Conservation (phyloP, 1,284 basidiomycete species). For the Stereum hirsutum region DNA sequence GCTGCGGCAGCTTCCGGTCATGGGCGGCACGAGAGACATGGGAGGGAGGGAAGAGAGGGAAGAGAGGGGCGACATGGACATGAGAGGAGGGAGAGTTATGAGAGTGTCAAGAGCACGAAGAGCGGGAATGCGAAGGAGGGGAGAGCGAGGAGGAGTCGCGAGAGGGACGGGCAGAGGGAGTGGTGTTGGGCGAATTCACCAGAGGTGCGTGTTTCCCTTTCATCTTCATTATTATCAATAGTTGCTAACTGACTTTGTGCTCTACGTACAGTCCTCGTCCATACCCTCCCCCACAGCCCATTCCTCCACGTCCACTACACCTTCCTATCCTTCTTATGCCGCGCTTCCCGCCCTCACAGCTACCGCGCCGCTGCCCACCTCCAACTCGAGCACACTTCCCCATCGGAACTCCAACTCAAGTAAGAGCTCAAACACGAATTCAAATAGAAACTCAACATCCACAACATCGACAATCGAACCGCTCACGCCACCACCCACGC, state of each 20-base stretch:
- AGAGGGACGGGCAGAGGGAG: conserved; percentile 11
- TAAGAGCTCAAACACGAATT: too few relatives aligned
- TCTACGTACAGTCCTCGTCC: too few relatives aligned
- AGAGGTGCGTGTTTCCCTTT: conserved; percentile 7
- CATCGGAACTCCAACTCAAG: too few relatives aligned
- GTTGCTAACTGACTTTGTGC: too few relatives aligned
- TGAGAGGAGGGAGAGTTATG: too few relatives aligned
- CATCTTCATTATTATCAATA: too few relatives aligned
- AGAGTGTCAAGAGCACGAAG: too few relatives aligned
- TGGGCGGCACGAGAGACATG: conserved; percentile 16
- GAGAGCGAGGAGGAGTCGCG: conserved; percentile 9
- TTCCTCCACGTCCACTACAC: not conserved
- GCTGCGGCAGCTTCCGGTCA: conserved; percentile 15
- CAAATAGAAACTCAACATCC: too few relatives aligned
- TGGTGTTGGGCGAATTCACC: conserved; percentile 15
- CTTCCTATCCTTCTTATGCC: not conserved
- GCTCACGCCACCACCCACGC: conserved; percentile 14
- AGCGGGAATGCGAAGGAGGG: too few relatives aligned
- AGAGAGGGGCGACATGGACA: too few relatives aligned
- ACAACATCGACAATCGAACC: too few relatives aligned
- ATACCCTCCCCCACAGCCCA: not conserved
- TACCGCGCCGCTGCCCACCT: not conserved
- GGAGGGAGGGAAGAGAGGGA: too few relatives aligned
- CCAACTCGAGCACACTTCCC: conserved; percentile 5
- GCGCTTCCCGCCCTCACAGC: not conserved